Evolutionary conservation across 495 filamentous ascomycete species (phyloP), one percentile per base, ranked within the genome.

Genomic region (Daldinia vernicosa): DNA sequence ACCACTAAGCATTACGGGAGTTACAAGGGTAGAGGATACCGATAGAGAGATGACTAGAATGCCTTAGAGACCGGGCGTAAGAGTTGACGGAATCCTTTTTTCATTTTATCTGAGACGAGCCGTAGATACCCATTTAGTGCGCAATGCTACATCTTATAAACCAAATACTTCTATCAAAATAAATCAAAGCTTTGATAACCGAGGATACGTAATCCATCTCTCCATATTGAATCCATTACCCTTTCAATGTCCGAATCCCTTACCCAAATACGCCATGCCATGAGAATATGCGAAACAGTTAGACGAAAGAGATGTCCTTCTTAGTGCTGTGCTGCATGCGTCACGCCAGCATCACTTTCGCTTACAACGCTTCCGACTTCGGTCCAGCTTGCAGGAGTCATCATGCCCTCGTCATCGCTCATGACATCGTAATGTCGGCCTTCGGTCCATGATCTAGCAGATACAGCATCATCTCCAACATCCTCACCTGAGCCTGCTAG

Each of bases 351-450:
- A 63, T 87, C 85, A 26, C 78, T 82, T 68, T 86, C 87, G 76
- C 90, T 92, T 32, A 92, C 81, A 33, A 89, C 87, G 73, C 91
- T 93, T 15, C 89, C 91, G 8, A 94, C 86, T 61, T 94, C 91
- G 4, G 90, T 91, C 92, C 92, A 94, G 77, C 88, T 91, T 33
- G 85, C 84, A 0, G 91, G 90, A 8, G 91, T 94, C 43, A 79
- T 77, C 40, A 88, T 82, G 6, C 87, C 89, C 17, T 84, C 85
- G 17, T 83, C 89, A 9, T 92, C 89, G 75, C 91, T 94, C 81
- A 92, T 78, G 9, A 89, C 86, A 69, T 90, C 89, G 62, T 84
- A 82, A 60, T 75, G 78, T 3, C 50, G 74, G 53, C 28, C 74
- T 9, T 67, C 45, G 27, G 67, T 17, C 69, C 70, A 57, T 7